Base-by-base conservation (phyloP, 2,329 filamentous ascomycete genomes). In the Pestalotiopsis sp. region DNA sequence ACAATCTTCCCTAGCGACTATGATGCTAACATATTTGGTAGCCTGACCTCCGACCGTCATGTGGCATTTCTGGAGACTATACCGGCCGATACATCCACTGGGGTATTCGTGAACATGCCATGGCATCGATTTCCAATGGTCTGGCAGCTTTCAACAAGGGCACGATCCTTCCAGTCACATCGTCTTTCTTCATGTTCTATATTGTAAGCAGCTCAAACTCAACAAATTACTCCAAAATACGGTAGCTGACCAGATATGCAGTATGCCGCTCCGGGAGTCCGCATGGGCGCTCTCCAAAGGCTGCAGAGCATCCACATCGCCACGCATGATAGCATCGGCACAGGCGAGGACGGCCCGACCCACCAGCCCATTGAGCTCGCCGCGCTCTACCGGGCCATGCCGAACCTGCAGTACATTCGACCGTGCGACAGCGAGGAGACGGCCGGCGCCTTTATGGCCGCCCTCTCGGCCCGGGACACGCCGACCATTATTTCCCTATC, bases 91-190 rank as follows among this genome's bases (percentile, higher is more conserved):
- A 69, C 9, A 69, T 69, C 49, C 88, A 88, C 76, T 90, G 83
- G 75, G 88, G 88, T 52, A 85, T 90, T 67, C 85, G 88, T 4
- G 88, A 90, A 72, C 88, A 90, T 73, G 88, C 87, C 69, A 91
- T 91, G 89, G 83, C 83, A 3, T 78, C 84, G 36, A 85, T 89
- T 38, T 83, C 84, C 9, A 89, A 89, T 73, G 89, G 89, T 1
- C 77, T 91, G 4, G 88, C 89, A 0, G 89, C 89, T 1, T 89
- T 80, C 69, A 78, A 78, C 57, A 82, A 77, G 5, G 82, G 80
- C 17, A 86, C 85, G 0, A 82, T 89, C 71, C 73, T 89, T 13
- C 87, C 87, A 0, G 78, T 88, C 31, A 89, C 86, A 0, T 84
- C 85, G 0, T 81, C 82, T 1, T 89, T 89, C 78, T 86, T 88